A percentile compares a stretch with the other conserved stretches of the same genome.
These are phyloP conservation scores for Cyclotella kingstonii DNA, from an alignment of 108 stramenopile species.

Conservation along the genomic window DNA sequence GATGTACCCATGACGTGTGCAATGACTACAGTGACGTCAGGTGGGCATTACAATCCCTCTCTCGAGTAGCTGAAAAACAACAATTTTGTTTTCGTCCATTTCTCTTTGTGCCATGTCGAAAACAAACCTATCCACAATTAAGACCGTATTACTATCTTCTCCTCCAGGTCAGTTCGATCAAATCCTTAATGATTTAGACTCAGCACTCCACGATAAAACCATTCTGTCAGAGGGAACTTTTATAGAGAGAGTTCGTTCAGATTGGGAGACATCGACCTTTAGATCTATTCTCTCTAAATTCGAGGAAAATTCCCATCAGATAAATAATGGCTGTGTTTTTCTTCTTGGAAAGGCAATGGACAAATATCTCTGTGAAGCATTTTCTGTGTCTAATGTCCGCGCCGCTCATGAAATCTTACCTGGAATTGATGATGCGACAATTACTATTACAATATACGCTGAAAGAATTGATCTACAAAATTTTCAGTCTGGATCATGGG, in stretches of 20 bases:
- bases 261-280: constrained; percentile 23
- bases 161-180: constrained; percentile 61
- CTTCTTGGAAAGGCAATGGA: constrained; percentile 26
- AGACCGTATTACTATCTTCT: constrained; percentile 36
- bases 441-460: constrained; percentile 42
- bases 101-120: no score
- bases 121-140: constrained; percentile 13
- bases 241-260: constrained; percentile 15
- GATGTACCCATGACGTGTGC: no score
- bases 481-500: constrained; percentile 51
- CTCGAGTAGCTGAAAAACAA: no score
- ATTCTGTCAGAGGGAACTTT: constrained; percentile 3
- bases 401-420: constrained; percentile 19
- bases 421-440: constrained; percentile 2
- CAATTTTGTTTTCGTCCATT: no score
- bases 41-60: no score
- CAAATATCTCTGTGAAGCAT: constrained; percentile 8
- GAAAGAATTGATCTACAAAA: constrained; percentile 56
- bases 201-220: not conserved
- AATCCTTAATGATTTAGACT: constrained; percentile 39
- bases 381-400: constrained; percentile 22
- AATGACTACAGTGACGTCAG: no score
- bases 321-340: not conserved
- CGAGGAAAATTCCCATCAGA: not conserved
- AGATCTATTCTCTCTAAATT: constrained; percentile 8